Evolutionary conservation across 257 asterid species (phyloP).

Genomic region (Fraxinus pennsylvanica): DNA sequence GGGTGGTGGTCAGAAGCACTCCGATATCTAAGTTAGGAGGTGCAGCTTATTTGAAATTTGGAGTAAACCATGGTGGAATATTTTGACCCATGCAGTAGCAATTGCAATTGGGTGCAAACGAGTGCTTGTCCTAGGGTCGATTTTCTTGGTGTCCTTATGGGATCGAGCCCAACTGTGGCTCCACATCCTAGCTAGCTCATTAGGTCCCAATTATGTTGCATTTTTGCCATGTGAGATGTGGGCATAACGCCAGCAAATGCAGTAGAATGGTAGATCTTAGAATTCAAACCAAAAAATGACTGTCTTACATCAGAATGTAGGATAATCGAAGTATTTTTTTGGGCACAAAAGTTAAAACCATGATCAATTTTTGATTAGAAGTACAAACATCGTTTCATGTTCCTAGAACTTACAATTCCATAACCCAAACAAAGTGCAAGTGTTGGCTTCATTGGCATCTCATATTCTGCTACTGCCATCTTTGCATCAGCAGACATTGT

Average conservation of each 20-base stretch:
- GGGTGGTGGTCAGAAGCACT: neutral
- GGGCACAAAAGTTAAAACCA: no score
- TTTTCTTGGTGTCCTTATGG: neutral
- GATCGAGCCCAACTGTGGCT: neutral
- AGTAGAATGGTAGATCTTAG: no score
- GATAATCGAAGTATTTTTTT: neutral
- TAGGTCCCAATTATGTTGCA: slow-evolving; percentile 3
- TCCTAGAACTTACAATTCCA: slow-evolving; percentile 43
- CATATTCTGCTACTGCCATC: slow-evolving; percentile 42
- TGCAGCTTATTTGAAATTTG: no score
- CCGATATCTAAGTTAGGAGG: neutral
- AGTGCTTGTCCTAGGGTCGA: neutral
- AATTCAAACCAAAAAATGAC: no score
- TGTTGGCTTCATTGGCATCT: slow-evolving; percentile 32
- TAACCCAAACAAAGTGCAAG: slow-evolving; percentile 46
- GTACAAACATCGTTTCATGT: neutral
- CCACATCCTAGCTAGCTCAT: neutral
- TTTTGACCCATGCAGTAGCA: neutral
- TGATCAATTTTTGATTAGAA: no score
- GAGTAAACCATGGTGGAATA: neutral
- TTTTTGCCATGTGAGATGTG: no score
- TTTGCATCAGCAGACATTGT: slow-evolving; percentile 30
- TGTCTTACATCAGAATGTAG: no score
- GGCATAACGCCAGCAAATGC: no score
- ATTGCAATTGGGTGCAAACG: neutral